These are phyloP conservation scores for Sporothrix luriei DNA, from an alignment of 2,329 filamentous ascomycete species.

Conservation along the genomic window DNA sequence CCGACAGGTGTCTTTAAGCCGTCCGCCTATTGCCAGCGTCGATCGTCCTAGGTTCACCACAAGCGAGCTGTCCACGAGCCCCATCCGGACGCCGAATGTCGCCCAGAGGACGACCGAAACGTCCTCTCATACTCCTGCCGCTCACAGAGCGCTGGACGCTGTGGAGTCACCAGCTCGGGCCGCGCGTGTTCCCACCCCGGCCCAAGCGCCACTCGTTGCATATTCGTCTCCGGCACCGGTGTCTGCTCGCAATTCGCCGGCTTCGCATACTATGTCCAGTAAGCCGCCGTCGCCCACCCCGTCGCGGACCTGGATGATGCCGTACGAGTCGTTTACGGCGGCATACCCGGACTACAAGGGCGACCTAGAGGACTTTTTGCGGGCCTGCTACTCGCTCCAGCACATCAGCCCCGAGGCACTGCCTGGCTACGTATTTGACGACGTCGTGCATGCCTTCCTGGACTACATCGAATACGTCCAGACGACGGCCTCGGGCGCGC, in stretches of 20 bases:
- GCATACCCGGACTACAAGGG: slow-evolving; percentile 51
- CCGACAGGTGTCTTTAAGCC: not conserved
- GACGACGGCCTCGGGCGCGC: not conserved
- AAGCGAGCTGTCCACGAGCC: slow-evolving; percentile 11
- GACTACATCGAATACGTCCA: slow-evolving; percentile 50
- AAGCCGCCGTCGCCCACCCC: not conserved
- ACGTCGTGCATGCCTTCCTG: slow-evolving; percentile 53
- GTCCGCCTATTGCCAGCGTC: not conserved
- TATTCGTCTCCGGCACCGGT: not conserved
- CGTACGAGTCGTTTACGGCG: slow-evolving; percentile 46
- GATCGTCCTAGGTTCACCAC: not conserved
- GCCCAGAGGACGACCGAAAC: not conserved
- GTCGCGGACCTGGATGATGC: slow-evolving; percentile 33
- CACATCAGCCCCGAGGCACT: slow-evolving; percentile 44
- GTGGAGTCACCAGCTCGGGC: not conserved
- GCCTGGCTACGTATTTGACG: slow-evolving; percentile 54
- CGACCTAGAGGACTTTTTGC: slow-evolving; percentile 48
- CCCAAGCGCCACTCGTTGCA: not conserved
- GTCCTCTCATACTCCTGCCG: not conserved
- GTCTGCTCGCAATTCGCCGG: not conserved
- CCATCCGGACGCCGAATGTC: not conserved
- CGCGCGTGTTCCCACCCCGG: not conserved
- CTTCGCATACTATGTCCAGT: not conserved
- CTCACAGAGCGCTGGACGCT: not conserved
- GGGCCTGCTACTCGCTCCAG: slow-evolving; percentile 49